Evolutionary conservation across 1,139 yeast genomes (phyloP).

Genomic region (Pichia sp.): DNA sequence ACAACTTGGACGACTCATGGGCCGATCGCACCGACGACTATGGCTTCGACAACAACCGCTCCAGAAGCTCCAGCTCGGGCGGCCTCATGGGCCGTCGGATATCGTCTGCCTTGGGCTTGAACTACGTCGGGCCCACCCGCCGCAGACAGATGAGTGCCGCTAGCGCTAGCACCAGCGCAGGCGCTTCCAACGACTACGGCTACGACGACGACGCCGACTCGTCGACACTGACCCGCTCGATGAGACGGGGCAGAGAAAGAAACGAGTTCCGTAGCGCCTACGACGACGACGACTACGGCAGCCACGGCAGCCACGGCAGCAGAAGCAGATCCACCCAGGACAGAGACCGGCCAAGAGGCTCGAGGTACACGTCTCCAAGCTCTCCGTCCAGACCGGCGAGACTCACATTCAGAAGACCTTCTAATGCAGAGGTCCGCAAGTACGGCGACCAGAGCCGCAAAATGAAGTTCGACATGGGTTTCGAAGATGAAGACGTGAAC

Average conservation of each 20-base stretch:
- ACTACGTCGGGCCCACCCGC: constrained; percentile 7
- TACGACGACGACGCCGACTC: not conserved
- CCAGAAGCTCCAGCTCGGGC: constrained; percentile 9
- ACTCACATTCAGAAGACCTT: constrained; percentile 25
- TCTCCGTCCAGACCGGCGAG: constrained; percentile 3
- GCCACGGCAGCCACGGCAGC: constrained; percentile 1
- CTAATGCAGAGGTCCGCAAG: constrained; percentile 41
- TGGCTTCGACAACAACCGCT: constrained; percentile 14
- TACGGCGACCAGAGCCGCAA: constrained; percentile 39
- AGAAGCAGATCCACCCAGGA: not conserved
- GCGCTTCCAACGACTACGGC: not conserved
- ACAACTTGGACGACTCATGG: constrained; percentile 21
- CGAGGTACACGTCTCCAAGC: constrained; percentile 7
- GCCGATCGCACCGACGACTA: constrained; percentile 19
- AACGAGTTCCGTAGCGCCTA: constrained; percentile 12
- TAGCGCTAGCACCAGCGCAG: not conserved
- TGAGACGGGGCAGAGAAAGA: constrained; percentile 20
- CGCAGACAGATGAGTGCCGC: not conserved
- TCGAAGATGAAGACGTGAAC: constrained; percentile 42
- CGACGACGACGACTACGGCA: constrained; percentile 8
- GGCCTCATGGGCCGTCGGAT: constrained; percentile 2
- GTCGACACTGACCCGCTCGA: constrained; percentile 19
- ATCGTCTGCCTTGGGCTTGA: constrained; percentile 9
- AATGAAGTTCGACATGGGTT: constrained; percentile 43
- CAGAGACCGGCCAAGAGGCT: constrained; percentile 5